These are phyloP conservation scores for Magnolia sinica DNA, from an alignment of 164 flowering plant species.

Conservation along the genomic window DNA sequence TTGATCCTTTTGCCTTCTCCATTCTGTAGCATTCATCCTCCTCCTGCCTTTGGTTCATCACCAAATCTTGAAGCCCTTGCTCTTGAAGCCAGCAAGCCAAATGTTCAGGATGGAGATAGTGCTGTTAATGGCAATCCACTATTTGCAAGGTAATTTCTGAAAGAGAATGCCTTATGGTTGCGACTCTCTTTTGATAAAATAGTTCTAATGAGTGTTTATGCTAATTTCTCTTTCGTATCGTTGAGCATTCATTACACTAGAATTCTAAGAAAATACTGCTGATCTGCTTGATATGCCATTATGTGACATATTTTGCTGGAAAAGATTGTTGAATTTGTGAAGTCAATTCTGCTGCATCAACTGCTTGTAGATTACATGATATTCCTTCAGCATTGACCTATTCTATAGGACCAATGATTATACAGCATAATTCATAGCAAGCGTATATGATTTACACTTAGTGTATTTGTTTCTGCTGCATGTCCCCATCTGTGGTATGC, in stretches of 20 bases:
- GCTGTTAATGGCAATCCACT: slow-evolving; percentile 43
- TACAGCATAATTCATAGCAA: too few relatives aligned
- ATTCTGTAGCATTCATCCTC: slow-evolving; percentile 60
- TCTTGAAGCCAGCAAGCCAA: slow-evolving; percentile 38
- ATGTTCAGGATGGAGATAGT: slow-evolving; percentile 47
- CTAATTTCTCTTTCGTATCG: background rate
- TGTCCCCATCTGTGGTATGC: too few relatives aligned
- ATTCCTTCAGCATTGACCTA: background rate
- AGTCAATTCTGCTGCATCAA: background rate
- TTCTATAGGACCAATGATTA: too few relatives aligned
- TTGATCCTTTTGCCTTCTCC: background rate
- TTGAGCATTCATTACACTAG: background rate
- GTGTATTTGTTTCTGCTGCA: too few relatives aligned
- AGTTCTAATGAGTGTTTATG: too few relatives aligned
- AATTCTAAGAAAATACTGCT: background rate
- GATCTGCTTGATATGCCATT: background rate
- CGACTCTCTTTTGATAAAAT: background rate
- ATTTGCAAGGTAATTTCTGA: slow-evolving; percentile 41
- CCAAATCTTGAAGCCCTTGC: slow-evolving; percentile 71
- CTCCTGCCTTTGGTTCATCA: slow-evolving; percentile 81
- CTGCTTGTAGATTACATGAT: background rate
- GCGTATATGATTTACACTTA: too few relatives aligned
- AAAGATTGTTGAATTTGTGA: background rate
- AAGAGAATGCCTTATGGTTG: background rate
- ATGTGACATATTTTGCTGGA: background rate